Percentiles rank a stretch among this genome's conserved stretches.
phyloP scores from a whole-genome alignment of 495 filamentous ascomycete genomes.

The Tuber brumale region DNA sequence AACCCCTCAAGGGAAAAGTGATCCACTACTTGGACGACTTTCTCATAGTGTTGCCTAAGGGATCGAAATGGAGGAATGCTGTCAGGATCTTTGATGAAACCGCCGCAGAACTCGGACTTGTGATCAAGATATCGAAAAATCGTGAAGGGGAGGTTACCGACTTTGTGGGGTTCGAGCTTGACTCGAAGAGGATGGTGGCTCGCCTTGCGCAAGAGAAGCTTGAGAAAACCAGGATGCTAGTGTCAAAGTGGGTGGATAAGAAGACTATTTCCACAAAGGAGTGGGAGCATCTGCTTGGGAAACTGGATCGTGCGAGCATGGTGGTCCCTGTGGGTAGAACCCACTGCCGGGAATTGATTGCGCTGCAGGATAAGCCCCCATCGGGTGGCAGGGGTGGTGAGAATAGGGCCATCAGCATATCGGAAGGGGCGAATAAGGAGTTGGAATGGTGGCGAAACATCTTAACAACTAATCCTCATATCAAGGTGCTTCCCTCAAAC shows the following conservation, averaged over 20 bases:
- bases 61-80: not conserved
- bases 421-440: not conserved
- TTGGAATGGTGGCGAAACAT: not conserved
- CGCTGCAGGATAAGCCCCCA: not conserved
- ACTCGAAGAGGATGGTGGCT: not conserved
- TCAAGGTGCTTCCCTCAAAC: not conserved
- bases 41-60: constrained; percentile 10
- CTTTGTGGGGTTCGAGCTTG: constrained; percentile 1
- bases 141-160: not conserved
- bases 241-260: not conserved
- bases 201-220: not conserved
- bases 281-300: not conserved
- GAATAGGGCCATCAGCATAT: not conserved
- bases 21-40: constrained; percentile 27
- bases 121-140: constrained; percentile 4
- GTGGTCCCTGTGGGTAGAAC: not conserved
- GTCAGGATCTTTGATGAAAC: not conserved
- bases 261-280: not conserved
- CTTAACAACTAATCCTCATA: not conserved
- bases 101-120: constrained; percentile 2
- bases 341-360: not conserved
- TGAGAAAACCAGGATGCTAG: not conserved
- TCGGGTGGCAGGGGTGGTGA: not conserved
- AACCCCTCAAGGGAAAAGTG: not conserved
- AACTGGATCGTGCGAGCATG: not conserved